Percentiles rank a stretch among this genome's conserved stretches.
These are phyloP conservation scores for Senecio squalidus DNA, from an alignment of 140 eudicot genomes.

Conservation along the genomic window DNA sequence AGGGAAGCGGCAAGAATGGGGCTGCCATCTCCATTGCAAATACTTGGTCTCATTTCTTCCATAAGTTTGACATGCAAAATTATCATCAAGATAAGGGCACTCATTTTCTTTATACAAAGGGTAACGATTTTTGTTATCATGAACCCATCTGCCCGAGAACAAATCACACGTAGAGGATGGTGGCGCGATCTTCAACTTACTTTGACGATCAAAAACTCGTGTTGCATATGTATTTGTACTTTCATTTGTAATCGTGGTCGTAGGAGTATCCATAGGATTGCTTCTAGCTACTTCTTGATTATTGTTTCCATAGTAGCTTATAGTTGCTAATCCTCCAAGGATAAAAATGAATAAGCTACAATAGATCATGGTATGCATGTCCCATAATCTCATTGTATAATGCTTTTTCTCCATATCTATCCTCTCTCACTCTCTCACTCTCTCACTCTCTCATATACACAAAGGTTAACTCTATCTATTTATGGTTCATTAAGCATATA, in stretches of 20 bases:
- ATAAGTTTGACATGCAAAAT: constrained; percentile 14
- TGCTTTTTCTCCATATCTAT: constrained; percentile 20
- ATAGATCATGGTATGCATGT: constrained; percentile 8
- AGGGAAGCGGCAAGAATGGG: constrained; percentile 12
- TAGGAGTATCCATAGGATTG: neutral
- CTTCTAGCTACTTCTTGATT: neutral
- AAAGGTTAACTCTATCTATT: too few species aligned
- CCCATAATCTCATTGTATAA: constrained; percentile 3
- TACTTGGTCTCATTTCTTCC: constrained; percentile 12
- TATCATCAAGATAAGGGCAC: constrained; percentile 8
- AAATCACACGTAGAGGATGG: constrained; percentile 6
- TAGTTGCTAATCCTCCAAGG: constrained; percentile 23
- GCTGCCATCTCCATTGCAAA: constrained; percentile 23
- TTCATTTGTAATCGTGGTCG: neutral
- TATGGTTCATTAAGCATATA: too few species aligned
- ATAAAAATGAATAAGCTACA: constrained; percentile 17
- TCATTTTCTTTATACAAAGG: constrained; percentile 11
- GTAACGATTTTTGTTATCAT: constrained; percentile 10
- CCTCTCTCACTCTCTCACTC: constrained; percentile 9
- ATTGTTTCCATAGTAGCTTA: constrained; percentile 7
- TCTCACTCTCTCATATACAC: neutral
- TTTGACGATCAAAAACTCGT: neutral
- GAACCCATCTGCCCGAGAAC: constrained; percentile 19
- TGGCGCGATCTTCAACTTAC: neutral
- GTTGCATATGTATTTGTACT: neutral